Evolutionary conservation across 805 yeast genomes (phyloP).

Genomic region (Hanseniaspora guilliermondii): DNA sequence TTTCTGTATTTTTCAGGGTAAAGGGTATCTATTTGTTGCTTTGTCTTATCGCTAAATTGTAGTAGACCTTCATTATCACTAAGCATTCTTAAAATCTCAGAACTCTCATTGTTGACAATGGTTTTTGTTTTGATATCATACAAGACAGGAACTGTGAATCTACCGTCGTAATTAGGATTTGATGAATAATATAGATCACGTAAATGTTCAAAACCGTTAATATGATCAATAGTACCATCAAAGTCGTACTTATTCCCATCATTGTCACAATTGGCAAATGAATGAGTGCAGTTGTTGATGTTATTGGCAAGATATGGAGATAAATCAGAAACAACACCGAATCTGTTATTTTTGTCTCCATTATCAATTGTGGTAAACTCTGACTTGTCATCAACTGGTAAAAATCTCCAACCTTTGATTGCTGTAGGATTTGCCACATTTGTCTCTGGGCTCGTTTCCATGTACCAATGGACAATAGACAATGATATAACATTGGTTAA

Average conservation of each 20-base stretch:
- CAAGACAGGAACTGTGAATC: slow-evolving; percentile 85
- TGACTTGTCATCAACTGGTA: slow-evolving; percentile 33
- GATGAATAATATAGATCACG: slow-evolving; percentile 65
- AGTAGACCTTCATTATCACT: slow-evolving; percentile 27
- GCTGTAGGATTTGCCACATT: slow-evolving; percentile 32
- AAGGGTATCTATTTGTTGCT: slow-evolving; percentile 20
- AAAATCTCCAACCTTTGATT: slow-evolving; percentile 75
- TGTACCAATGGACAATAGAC: slow-evolving; percentile 81
- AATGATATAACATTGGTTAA: slow-evolving; percentile 45
- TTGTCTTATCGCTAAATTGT: slow-evolving; percentile 33
- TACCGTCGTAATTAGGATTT: slow-evolving; percentile 61
- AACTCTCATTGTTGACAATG: slow-evolving; percentile 82
- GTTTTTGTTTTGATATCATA: slow-evolving; percentile 79
- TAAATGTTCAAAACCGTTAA: slow-evolving; percentile 47
- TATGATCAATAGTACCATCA: slow-evolving; percentile 43
- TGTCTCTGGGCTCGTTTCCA: slow-evolving; percentile 26
- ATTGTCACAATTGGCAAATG: slow-evolving; percentile 17
- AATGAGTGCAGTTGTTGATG: slow-evolving; percentile 11
- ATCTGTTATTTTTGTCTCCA: slow-evolving; percentile 15
- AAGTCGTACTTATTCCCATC: slow-evolving; percentile 20
- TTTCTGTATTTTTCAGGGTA: slow-evolving; percentile 45
- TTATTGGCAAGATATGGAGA: slow-evolving; percentile 11
- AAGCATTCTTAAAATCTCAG: slow-evolving; percentile 78
- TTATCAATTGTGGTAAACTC: slow-evolving; percentile 17
- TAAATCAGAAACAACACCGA: slow-evolving; percentile 19